Evolutionary conservation across 805 yeast genomes (phyloP).

Genomic region (Lipomyces chichibuensis): DNA sequence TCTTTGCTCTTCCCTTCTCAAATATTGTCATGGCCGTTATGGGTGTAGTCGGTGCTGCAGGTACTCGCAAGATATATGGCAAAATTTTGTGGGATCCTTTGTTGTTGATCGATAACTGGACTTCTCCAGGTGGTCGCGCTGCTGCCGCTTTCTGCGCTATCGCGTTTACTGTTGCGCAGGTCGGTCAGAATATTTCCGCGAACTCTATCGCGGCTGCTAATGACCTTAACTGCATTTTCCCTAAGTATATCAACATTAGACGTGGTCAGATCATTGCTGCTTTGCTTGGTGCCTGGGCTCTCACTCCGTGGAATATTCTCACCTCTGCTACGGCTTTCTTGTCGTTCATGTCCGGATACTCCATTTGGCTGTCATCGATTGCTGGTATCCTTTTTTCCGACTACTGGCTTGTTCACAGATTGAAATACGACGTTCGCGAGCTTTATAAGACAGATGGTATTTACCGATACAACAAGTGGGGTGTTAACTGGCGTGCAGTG

Average conservation of each 20-base stretch:
- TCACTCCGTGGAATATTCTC: slow-evolving; percentile 49
- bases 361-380: slow-evolving; percentile 49
- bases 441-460: slow-evolving; percentile 20
- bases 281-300: slow-evolving; percentile 43
- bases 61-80: slow-evolving; percentile 23
- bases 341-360: slow-evolving; percentile 45
- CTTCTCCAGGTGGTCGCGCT: slow-evolving; percentile 30
- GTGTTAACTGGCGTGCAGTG: slow-evolving; percentile 21
- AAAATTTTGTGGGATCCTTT: slow-evolving; percentile 26
- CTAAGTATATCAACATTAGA: slow-evolving; percentile 59
- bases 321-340: slow-evolving; percentile 46
- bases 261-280: slow-evolving; percentile 56
- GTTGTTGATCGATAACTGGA: slow-evolving; percentile 18
- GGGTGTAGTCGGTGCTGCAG: slow-evolving; percentile 24
- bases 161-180: slow-evolving; percentile 65
- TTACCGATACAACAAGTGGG: slow-evolving; percentile 31
- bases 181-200: slow-evolving; percentile 69
- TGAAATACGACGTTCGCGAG: slow-evolving; percentile 17
- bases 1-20: slow-evolving; percentile 18
- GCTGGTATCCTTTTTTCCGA: slow-evolving; percentile 25
- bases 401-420: slow-evolving; percentile 13
- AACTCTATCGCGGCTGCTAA: slow-evolving; percentile 50
- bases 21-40: slow-evolving; percentile 15
- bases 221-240: slow-evolving; percentile 45
- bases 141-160: slow-evolving; percentile 25